phyloP scores from a whole-genome alignment of 2,329 filamentous ascomycete genomes.

The Lecanicillium sp. region DNA sequence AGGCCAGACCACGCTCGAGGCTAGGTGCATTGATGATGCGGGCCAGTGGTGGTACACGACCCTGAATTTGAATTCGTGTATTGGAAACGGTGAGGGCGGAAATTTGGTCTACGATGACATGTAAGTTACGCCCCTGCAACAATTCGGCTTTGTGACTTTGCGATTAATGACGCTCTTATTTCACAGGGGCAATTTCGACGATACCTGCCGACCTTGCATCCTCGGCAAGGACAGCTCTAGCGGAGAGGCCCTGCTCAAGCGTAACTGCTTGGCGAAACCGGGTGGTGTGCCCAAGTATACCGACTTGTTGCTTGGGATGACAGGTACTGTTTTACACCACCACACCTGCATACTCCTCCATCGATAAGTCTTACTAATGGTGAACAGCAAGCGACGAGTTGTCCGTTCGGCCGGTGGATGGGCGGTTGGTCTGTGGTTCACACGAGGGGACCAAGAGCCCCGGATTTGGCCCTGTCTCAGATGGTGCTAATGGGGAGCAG shows the following conservation, averaged over 20 bases:
- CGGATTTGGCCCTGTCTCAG: not conserved
- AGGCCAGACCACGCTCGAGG: slow-evolving; percentile 14
- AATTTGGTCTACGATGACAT: slow-evolving; percentile 10
- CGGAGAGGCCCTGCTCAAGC: slow-evolving; percentile 11
- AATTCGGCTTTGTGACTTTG: not conserved
- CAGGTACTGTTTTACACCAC: slow-evolving; percentile 5
- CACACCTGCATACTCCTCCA: not conserved
- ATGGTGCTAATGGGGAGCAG: too few relatives aligned
- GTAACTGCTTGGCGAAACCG: slow-evolving; percentile 12
- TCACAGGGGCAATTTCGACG: slow-evolving; percentile 16
- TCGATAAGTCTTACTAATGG: not conserved
- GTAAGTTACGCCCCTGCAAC: slow-evolving; percentile 11
- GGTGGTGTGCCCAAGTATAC: slow-evolving; percentile 7
- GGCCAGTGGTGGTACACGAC: slow-evolving; percentile 16
- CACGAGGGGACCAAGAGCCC: slow-evolving; percentile 12
- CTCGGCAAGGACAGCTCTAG: slow-evolving; percentile 5
- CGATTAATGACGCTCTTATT: not conserved
- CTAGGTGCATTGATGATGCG: slow-evolving; percentile 12
- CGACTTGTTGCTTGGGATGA: slow-evolving; percentile 11
- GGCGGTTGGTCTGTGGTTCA: slow-evolving; percentile 14
- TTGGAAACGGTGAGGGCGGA: slow-evolving; percentile 12
- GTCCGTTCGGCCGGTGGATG: slow-evolving; percentile 11
- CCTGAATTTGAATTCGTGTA: slow-evolving; percentile 17
- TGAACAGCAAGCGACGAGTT: slow-evolving; percentile 8
- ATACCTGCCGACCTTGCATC: slow-evolving; percentile 14